A percentile compares a stretch with the other conserved stretches of the same genome.
These are phyloP conservation scores for Oxytropis ochrocephala DNA, from an alignment of 306 rosid species.

Conservation along the genomic window DNA sequence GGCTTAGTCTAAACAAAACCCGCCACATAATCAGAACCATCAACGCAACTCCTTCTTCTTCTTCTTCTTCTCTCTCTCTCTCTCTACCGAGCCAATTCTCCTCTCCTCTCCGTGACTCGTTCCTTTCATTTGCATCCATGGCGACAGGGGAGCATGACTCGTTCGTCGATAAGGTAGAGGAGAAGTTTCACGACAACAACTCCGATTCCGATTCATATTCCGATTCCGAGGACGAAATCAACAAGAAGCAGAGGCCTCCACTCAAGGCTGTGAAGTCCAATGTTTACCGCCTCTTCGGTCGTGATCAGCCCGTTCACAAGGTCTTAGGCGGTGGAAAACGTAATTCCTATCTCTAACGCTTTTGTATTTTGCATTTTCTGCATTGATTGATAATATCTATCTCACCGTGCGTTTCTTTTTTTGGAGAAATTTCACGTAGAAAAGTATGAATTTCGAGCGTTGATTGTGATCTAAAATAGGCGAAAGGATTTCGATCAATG, in stretches of 20 bases:
- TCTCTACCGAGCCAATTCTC: background rate
- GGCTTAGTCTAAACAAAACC: background rate
- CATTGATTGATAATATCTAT: background rate
- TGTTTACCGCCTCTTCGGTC: conserved; percentile 65
- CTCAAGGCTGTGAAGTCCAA: conserved; percentile 16
- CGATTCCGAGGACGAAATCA: conserved; percentile 31
- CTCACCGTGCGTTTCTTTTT: background rate
- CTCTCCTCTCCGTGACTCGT: background rate
- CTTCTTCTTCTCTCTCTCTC: conserved; percentile 9
- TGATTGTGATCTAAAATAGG: no score
- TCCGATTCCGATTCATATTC: conserved; percentile 31
- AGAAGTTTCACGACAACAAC: conserved; percentile 37
- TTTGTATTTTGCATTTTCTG: background rate
- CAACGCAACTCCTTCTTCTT: conserved; percentile 17
- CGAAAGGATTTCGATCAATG: background rate
- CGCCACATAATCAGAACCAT: conserved; percentile 15
- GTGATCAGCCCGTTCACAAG: conserved; percentile 72
- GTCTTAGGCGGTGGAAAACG: conserved; percentile 82
- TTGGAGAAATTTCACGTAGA: background rate
- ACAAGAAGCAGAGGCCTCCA: background rate
- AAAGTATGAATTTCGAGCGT: background rate
- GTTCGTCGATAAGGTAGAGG: conserved; percentile 33
- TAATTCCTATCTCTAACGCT: conserved; percentile 15
- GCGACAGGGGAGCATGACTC: conserved; percentile 33
- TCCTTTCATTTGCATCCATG: background rate